Percentiles rank a stretch among this genome's conserved stretches.
phyloP scores from a whole-genome alignment of 75 land plant species.

The Cryptomeria japonica region DNA sequence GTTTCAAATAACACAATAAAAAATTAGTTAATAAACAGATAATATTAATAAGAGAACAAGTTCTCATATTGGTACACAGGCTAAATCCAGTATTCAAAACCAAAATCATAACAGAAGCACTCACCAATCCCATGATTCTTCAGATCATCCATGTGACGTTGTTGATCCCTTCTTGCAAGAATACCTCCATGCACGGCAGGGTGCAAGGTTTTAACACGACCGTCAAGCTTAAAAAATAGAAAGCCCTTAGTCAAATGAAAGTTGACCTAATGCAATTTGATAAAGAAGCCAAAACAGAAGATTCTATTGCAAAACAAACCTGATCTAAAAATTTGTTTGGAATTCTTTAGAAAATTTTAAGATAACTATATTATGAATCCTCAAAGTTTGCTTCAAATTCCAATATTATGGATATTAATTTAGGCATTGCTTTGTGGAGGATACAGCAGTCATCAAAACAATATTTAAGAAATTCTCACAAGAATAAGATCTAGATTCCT shows the following conservation, averaged over 20 bases:
- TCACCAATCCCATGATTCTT: slow-evolving; percentile 83
- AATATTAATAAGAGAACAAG: not conserved
- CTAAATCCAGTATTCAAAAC: not conserved
- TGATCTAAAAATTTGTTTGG: not conserved
- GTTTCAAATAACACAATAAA: not conserved
- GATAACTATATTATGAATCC: not conserved
- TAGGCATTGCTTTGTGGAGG: not conserved
- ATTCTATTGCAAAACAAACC: not conserved
- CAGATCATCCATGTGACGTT: slow-evolving; percentile 90
- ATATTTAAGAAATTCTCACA: not conserved
- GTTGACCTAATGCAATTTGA: not conserved
- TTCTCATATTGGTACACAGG: not conserved
- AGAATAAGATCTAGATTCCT: not conserved
- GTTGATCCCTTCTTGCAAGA: slow-evolving; percentile 90
- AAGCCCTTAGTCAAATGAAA: slow-evolving; percentile 2
- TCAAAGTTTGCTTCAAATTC: not conserved
- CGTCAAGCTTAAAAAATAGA: slow-evolving; percentile 76
- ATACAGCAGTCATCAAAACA: not conserved
- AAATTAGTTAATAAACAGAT: not conserved
- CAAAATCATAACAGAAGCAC: not conserved
- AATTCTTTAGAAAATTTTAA: not conserved
- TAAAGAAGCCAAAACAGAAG: not conserved
- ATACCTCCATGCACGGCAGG: slow-evolving; percentile 97
- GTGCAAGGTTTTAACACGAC: slow-evolving; percentile 97
- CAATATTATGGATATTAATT: not conserved